These are phyloP conservation scores for Hyphopichia burtonii DNA, from an alignment of 1,139 yeast species.

Conservation along the genomic window DNA sequence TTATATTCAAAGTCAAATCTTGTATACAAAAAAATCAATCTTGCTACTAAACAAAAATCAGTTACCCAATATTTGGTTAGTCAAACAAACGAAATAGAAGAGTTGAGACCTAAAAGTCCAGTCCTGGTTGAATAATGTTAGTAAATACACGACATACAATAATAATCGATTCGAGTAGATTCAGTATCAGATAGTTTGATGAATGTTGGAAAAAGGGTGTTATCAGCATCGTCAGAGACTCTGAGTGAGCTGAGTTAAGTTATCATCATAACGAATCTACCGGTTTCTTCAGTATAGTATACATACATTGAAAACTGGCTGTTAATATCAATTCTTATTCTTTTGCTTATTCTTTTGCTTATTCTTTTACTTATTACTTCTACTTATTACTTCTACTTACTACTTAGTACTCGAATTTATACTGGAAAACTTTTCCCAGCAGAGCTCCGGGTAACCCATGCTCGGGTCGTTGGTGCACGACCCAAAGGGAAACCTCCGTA, in stretches of 20 bases:
- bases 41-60: constrained; percentile 13
- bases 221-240: constrained; percentile 51
- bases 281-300: not conserved
- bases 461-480: too few relatives aligned
- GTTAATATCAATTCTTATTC: too few relatives aligned
- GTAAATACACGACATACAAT: too few relatives aligned
- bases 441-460: too few relatives aligned
- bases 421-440: too few relatives aligned
- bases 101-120: constrained; percentile 82
- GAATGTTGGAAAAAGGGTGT: constrained; percentile 45
- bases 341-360: too few relatives aligned
- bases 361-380: too few relatives aligned
- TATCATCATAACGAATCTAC: constrained; percentile 39
- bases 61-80: constrained; percentile 52
- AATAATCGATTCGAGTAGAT: not conserved
- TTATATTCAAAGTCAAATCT: constrained; percentile 32
- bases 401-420: too few relatives aligned
- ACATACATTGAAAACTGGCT: not conserved
- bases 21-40: constrained; percentile 22
- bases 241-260: constrained; percentile 58
- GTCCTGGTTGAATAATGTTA: constrained; percentile 1
- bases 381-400: too few relatives aligned
- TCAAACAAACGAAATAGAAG: constrained; percentile 69
- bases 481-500: too few relatives aligned
- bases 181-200: constrained; percentile 30